phyloP scores from a whole-genome alignment of 208 protist species.

The Wallacemonas sp. region DNA sequence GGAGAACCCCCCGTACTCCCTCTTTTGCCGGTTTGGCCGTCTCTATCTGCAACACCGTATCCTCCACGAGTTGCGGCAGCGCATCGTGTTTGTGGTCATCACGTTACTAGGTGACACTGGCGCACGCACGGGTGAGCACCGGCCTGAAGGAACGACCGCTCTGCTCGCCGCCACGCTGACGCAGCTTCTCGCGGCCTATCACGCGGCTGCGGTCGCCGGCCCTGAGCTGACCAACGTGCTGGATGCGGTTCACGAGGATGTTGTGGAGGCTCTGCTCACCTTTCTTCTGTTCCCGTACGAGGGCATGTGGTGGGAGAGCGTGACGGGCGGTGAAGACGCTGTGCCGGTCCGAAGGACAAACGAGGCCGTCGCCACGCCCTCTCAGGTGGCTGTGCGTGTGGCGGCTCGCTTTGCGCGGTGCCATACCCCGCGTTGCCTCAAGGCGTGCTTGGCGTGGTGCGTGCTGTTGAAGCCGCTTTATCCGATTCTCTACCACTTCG shows the following conservation, averaged over 20 bases:
- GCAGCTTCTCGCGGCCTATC: constrained; percentile 66
- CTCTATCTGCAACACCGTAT: constrained; percentile 64
- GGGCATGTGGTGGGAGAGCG: not conserved
- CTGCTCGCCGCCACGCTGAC: constrained; percentile 34
- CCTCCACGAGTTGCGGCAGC: constrained; percentile 48
- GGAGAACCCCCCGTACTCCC: constrained; percentile 3
- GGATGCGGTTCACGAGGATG: constrained; percentile 22
- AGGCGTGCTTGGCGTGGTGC: constrained; percentile 56
- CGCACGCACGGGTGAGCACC: constrained; percentile 17
- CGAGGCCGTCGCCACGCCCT: no score
- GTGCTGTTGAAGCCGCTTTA: constrained; percentile 48
- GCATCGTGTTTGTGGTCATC: constrained; percentile 52
- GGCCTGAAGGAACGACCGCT: not conserved
- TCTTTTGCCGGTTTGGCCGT: constrained; percentile 67
- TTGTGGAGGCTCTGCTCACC: constrained; percentile 44
- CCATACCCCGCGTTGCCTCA: constrained; percentile 30
- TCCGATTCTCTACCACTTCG: constrained; percentile 72
- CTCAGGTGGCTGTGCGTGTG: constrained; percentile 36
- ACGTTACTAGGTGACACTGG: constrained; percentile 59
- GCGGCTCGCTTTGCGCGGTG: constrained; percentile 44
- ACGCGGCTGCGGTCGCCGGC: constrained; percentile 56
- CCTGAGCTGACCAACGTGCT: constrained; percentile 42
- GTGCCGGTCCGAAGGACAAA: no score
- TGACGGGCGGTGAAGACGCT: not conserved
- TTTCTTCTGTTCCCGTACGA: constrained; percentile 6